phyloP scores from a whole-genome alignment of 1,139 yeast species.

The Yamadazyma diospyri region DNA sequence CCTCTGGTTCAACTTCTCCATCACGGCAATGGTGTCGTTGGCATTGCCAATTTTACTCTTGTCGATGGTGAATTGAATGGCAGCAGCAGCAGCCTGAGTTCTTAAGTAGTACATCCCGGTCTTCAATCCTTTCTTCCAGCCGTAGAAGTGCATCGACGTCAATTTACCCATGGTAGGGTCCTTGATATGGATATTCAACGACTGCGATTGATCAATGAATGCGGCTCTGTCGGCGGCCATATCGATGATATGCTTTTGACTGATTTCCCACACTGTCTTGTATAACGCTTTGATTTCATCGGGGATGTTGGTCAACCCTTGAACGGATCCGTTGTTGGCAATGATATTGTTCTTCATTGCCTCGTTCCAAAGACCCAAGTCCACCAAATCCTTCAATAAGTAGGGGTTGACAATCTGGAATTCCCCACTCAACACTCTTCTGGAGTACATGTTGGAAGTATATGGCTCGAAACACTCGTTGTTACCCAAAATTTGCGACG shows the following conservation, averaged over 20 bases:
- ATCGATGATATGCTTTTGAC: slow-evolving; percentile 53
- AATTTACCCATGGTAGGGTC: slow-evolving; percentile 57
- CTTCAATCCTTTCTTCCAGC: slow-evolving; percentile 62
- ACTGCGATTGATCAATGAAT: slow-evolving; percentile 58
- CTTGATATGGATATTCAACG: slow-evolving; percentile 53
- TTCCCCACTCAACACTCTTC: slow-evolving; percentile 62
- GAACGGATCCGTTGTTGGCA: slow-evolving; percentile 53
- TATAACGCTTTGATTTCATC: slow-evolving; percentile 49
- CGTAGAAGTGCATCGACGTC: slow-evolving; percentile 59
- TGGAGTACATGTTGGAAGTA: slow-evolving; percentile 56
- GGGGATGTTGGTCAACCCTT: slow-evolving; percentile 49
- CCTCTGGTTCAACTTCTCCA: slow-evolving; percentile 56
- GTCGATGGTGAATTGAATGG: slow-evolving; percentile 59
- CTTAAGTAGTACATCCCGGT: slow-evolving; percentile 64
- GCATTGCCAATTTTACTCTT: slow-evolving; percentile 39
- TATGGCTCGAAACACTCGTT: slow-evolving; percentile 64
- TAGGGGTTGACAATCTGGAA: slow-evolving; percentile 59
- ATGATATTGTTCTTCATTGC: slow-evolving; percentile 51
- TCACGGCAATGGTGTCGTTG: slow-evolving; percentile 47
- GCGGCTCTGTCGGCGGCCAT: slow-evolving; percentile 63
- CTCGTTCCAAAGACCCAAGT: slow-evolving; percentile 54
- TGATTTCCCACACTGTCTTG: slow-evolving; percentile 61
- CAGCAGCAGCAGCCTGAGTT: slow-evolving; percentile 62
- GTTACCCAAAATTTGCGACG: slow-evolving; percentile 58
- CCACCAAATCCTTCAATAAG: slow-evolving; percentile 51